phyloP scores from a whole-genome alignment of 345 rosid genomes.

The Populus simonii region DNA sequence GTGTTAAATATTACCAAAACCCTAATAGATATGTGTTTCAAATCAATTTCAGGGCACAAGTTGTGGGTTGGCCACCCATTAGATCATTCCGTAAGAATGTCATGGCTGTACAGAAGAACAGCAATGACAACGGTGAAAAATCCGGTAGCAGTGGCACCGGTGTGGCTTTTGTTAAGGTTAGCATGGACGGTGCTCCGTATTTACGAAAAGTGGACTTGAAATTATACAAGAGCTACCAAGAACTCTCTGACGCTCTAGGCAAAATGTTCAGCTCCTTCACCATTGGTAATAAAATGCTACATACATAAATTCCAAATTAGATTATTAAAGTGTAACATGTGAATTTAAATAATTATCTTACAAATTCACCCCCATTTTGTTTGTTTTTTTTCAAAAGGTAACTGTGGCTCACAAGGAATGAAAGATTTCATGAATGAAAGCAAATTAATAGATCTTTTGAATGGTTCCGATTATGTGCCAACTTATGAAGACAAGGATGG shows the following conservation, averaged over 20 bases:
- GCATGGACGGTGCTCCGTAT: slow-evolving; percentile 35
- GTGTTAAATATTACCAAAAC: neutral
- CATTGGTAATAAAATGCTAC: slow-evolving; percentile 9
- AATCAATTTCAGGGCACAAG: slow-evolving; percentile 27
- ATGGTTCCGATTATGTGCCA: slow-evolving; percentile 28
- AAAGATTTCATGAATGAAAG: slow-evolving; percentile 28
- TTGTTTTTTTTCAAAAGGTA: neutral
- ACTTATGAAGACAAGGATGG: slow-evolving; percentile 33
- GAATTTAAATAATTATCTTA: neutral
- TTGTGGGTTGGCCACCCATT: slow-evolving; percentile 34
- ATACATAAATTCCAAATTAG: neutral
- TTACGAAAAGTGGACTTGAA: slow-evolving; percentile 31
- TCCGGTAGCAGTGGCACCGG: neutral
- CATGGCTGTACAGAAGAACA: slow-evolving; percentile 23
- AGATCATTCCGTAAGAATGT: slow-evolving; percentile 23
- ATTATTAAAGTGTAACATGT: neutral
- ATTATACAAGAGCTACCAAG: slow-evolving; percentile 26
- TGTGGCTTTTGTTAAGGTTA: slow-evolving; percentile 28
- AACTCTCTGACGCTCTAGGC: slow-evolving; percentile 27
- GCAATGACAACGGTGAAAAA: slow-evolving; percentile 8
- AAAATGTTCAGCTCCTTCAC: slow-evolving; percentile 37
- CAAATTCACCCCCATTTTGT: too few species aligned
- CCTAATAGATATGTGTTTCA: neutral
- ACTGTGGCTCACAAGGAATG: slow-evolving; percentile 24
- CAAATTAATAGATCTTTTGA: slow-evolving; percentile 25